phyloP scores from a whole-genome alignment of 805 yeast species.

The Hanseniaspora thailandica region DNA sequence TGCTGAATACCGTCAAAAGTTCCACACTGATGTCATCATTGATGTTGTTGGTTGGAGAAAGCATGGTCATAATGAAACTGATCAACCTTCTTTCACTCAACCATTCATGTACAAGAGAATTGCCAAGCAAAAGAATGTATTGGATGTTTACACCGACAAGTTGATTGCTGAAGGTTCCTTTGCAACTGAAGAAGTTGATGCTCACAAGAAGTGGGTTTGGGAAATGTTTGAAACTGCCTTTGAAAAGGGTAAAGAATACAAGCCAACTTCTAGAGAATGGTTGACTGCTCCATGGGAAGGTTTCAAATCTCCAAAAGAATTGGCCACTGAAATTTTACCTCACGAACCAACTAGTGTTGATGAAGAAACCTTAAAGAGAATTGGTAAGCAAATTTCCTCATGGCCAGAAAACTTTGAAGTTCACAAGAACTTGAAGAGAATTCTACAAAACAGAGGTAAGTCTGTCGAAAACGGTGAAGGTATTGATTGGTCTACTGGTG shows the following conservation, averaged over 20 bases:
- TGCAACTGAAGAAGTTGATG: constrained; percentile 79
- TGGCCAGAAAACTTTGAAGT: constrained; percentile 82
- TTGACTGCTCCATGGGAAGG: constrained; percentile 98
- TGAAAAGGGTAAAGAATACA: constrained; percentile 74
- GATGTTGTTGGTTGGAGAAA: constrained; percentile 98
- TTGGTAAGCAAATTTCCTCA: constrained; percentile 67
- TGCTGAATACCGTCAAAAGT: constrained; percentile 95
- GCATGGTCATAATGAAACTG: constrained; percentile 98
- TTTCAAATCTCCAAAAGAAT: constrained; percentile 92
- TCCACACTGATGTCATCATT: constrained; percentile 91
- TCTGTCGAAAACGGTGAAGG: constrained; percentile 80
- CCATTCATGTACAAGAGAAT: constrained; percentile 92
- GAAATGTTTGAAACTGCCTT: constrained; percentile 81
- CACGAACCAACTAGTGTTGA: constrained; percentile 90
- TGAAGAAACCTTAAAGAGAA: constrained; percentile 54
- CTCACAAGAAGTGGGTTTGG: constrained; percentile 99
- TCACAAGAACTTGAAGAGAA: constrained; percentile 93
- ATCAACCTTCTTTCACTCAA: constrained; percentile 97
- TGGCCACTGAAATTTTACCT: constrained; percentile 89
- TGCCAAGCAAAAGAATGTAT: constrained; percentile 76
- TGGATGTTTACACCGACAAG: constrained; percentile 73
- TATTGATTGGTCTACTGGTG: constrained; percentile 99
- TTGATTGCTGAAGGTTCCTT: constrained; percentile 78
- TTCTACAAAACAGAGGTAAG: constrained; percentile 76
- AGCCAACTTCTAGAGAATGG: constrained; percentile 93